Evolutionary conservation across 495 filamentous ascomycete genomes (phyloP).

Genomic region (Penicillium chermesinum): DNA sequence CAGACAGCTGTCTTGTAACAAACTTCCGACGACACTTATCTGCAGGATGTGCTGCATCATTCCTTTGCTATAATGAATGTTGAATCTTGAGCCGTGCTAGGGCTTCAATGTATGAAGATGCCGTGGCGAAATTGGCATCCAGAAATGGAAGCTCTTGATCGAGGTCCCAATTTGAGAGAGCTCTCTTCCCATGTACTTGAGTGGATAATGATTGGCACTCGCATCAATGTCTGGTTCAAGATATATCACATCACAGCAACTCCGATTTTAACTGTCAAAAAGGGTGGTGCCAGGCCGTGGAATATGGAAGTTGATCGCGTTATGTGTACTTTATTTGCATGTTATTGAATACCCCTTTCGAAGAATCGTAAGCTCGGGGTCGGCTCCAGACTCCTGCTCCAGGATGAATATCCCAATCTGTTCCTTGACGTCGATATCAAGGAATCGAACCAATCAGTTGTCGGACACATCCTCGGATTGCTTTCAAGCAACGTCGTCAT

Average conservation of each 20-base stretch:
- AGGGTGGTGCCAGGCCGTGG: slow-evolving; percentile 10
- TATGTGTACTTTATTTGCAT: slow-evolving; percentile 9
- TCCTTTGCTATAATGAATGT: no score
- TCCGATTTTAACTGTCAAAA: slow-evolving; percentile 34
- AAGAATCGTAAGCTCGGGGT: slow-evolving; percentile 6
- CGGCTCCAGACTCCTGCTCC: not conserved
- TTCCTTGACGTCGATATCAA: not conserved
- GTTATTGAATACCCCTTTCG: slow-evolving; percentile 10
- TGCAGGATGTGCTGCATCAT: no score
- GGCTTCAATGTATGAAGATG: no score
- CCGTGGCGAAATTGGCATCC: no score
- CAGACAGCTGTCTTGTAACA: no score
- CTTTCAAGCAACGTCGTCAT: slow-evolving; percentile 15
- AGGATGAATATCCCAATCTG: slow-evolving; percentile 6
- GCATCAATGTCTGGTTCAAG: slow-evolving; percentile 31
- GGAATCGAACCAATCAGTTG: slow-evolving; percentile 8
- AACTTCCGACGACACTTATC: no score
- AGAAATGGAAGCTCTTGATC: no score
- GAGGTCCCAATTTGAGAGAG: slow-evolving; percentile 27
- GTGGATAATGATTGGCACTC: slow-evolving; percentile 30
- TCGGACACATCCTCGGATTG: slow-evolving; percentile 6
- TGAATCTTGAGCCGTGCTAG: no score
- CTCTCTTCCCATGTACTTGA: slow-evolving; percentile 22
- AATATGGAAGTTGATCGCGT: slow-evolving; percentile 7
- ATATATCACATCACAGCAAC: slow-evolving; percentile 40